These are phyloP conservation scores for Eustoma russellianum DNA, from an alignment of 257 asterid genomes.

Conservation along the genomic window DNA sequence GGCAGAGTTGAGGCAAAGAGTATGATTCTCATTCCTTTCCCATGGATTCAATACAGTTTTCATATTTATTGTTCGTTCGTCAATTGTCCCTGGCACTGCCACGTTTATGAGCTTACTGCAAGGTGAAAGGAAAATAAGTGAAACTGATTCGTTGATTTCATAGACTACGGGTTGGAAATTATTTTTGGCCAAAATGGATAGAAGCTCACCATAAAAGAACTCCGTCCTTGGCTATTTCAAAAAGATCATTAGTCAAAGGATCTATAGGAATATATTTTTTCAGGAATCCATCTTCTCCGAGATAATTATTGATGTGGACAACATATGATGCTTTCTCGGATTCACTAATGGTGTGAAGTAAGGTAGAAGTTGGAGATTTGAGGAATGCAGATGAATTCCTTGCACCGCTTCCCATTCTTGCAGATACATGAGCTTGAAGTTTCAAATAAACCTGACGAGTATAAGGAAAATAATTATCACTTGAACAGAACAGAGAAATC, in stretches of 20 bases:
- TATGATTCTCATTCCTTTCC: conserved; percentile 97
- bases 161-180: too few species aligned
- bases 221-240: conserved; percentile 91
- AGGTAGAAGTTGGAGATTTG: conserved; percentile 81
- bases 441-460: conserved; percentile 74
- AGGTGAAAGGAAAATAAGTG: conserved; percentile 6
- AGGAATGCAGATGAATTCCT: conserved; percentile 76
- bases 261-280: conserved; percentile 66
- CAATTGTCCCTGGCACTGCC: conserved; percentile 94
- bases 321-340: conserved; percentile 90
- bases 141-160: not conserved
- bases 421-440: conserved; percentile 70
- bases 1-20: conserved; percentile 91
- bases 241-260: conserved; percentile 74
- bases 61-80: conserved; percentile 86
- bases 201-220: conserved; percentile 76
- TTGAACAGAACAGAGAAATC: too few species aligned
- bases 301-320: conserved; percentile 82
- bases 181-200: conserved; percentile 1
- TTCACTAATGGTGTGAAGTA: conserved; percentile 90
- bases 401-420: conserved; percentile 63
- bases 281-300: conserved; percentile 64
- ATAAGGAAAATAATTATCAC: too few species aligned
- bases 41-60: conserved; percentile 83
- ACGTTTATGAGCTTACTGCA: conserved; percentile 92